Evolutionary conservation across 106 monocot species (phyloP).

Genomic region (Amphibolis antarctica): DNA sequence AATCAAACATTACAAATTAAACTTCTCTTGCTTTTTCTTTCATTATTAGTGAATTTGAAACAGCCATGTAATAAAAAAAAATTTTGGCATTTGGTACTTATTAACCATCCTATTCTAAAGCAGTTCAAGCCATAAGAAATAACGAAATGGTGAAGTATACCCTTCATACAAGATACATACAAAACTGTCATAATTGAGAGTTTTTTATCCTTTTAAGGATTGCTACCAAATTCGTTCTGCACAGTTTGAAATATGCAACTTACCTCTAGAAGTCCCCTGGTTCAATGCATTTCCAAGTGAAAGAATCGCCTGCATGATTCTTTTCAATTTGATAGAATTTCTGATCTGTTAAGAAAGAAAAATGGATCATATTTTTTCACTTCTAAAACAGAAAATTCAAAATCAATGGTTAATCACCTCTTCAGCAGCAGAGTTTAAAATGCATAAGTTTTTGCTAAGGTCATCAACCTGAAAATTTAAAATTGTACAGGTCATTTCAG

Average conservation of each 20-base stretch:
- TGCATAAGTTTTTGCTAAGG: conserved; percentile 50
- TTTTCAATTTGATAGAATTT: conserved; percentile 78
- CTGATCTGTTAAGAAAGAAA: conserved; percentile 39
- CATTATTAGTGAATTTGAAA: too few relatives aligned
- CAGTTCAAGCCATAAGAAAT: too few relatives aligned
- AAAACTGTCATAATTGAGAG: too few relatives aligned
- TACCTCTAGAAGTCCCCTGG: conserved; percentile 94
- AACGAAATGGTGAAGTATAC: too few relatives aligned
- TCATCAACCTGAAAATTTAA: conserved; percentile 49
- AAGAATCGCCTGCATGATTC: conserved; percentile 96
- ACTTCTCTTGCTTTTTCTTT: too few relatives aligned
- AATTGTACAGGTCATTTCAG: neutral
- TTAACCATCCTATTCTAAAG: too few relatives aligned
- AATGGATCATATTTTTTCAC: neutral
- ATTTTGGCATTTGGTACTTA: too few relatives aligned
- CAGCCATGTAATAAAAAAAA: too few relatives aligned
- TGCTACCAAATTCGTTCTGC: neutral
- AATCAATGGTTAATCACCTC: conserved; percentile 32
- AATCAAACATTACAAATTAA: too few relatives aligned
- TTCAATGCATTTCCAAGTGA: conserved; percentile 95
- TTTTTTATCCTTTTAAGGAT: too few relatives aligned
- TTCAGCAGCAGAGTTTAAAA: conserved; percentile 60
- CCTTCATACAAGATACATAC: too few relatives aligned
- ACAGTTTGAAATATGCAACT: neutral
- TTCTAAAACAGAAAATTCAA: neutral